phyloP scores from a whole-genome alignment of 805 yeast species.

The Saturnispora saitoi region DNA sequence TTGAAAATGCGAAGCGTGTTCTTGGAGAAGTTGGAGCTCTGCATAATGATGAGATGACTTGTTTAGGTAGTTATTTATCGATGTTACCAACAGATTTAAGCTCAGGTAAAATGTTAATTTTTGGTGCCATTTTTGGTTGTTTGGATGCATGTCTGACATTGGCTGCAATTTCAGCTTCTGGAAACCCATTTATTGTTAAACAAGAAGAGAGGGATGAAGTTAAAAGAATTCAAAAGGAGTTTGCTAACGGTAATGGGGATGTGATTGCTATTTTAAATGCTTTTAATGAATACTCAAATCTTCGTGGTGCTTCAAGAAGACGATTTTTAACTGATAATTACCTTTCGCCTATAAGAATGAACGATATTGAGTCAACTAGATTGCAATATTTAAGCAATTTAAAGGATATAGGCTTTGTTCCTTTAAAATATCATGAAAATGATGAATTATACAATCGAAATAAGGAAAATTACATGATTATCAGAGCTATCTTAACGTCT shows the following conservation, averaged over 20 bases:
- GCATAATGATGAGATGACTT: conserved; percentile 44
- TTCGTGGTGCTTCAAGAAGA: conserved; percentile 27
- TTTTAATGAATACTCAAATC: conserved; percentile 40
- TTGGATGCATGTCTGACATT: conserved; percentile 67
- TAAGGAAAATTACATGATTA: conserved; percentile 37
- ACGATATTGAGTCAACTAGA: conserved; percentile 64
- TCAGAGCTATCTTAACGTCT: conserved; percentile 68
- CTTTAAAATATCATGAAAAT: conserved; percentile 36
- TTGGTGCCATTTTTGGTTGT: conserved; percentile 78
- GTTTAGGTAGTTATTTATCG: conserved; percentile 73
- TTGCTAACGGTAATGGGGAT: conserved; percentile 60
- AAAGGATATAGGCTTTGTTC: conserved; percentile 70
- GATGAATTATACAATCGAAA: conserved; percentile 39
- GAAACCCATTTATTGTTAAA: conserved; percentile 62
- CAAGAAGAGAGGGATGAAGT: conserved; percentile 57
- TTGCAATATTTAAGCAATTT: conserved; percentile 62
- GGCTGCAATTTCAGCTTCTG: conserved; percentile 69
- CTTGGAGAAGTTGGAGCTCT: conserved; percentile 72
- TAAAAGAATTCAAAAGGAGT: conserved; percentile 35
- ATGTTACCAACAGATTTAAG: conserved; percentile 79
- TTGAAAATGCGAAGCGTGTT: conserved; percentile 42
- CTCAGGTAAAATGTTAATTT: conserved; percentile 73
- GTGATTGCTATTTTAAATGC: conserved; percentile 58
- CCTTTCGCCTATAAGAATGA: conserved; percentile 54
- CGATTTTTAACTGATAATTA: conserved; percentile 47